Conservation (phyloP, 176 grass and related monocot genomes). For the Zea luxurians region DNA sequence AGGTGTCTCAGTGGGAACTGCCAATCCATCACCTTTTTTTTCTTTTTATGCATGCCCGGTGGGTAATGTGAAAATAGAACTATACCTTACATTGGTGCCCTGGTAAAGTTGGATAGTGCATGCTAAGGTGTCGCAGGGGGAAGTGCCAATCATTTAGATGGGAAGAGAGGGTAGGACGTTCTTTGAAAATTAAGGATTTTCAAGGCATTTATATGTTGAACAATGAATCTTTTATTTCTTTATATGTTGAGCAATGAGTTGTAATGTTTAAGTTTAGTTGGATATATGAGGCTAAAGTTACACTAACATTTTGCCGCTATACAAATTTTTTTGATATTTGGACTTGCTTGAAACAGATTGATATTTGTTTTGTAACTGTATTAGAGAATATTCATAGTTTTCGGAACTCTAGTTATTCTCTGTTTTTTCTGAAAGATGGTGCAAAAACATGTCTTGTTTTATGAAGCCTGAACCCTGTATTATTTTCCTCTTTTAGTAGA, state of each 20-base stretch:
- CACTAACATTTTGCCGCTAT: background rate
- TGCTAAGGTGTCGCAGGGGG: background rate
- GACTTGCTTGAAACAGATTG: background rate
- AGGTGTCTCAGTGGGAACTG: too few relatives aligned
- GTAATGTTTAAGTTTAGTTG: background rate
- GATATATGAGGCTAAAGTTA: background rate
- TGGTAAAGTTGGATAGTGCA: constrained; percentile 8
- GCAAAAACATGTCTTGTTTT: constrained; percentile 16
- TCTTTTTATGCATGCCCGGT: constrained; percentile 9
- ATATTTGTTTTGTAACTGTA: background rate
- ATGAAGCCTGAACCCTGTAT: constrained; percentile 3
- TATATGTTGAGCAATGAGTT: background rate
- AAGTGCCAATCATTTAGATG: background rate
- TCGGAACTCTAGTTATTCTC: background rate
- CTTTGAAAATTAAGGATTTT: background rate
- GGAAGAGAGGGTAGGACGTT: background rate
- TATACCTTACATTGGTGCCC: background rate
- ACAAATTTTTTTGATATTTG: background rate
- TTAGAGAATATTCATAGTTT: background rate
- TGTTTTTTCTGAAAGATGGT: background rate
- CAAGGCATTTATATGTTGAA: constrained; percentile 1
- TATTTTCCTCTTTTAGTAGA: constrained; percentile 21
- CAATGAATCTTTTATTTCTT: constrained; percentile 7
- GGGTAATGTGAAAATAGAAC: constrained; percentile 3
- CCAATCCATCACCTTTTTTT: background rate